These are phyloP conservation scores for Eucalyptus sp. DNA, from an alignment of 345 rosid species.

Conservation along the genomic window DNA sequence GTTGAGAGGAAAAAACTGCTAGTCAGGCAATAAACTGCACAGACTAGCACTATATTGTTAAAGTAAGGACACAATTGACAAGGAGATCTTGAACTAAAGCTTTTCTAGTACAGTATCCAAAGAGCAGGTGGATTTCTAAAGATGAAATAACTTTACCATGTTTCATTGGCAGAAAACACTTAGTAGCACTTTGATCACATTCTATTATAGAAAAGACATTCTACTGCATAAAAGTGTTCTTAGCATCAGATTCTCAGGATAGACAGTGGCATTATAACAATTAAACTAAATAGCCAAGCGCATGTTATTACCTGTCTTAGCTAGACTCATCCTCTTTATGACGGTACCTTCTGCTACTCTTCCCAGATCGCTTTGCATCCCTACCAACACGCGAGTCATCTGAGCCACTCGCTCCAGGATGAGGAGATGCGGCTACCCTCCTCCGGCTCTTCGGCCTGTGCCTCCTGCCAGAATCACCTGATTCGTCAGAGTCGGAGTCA, in stretches of 20 bases:
- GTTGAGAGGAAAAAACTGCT: background rate
- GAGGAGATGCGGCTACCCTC: slow-evolving; percentile 38
- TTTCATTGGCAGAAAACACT: background rate
- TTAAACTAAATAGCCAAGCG: background rate
- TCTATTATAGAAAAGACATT: background rate
- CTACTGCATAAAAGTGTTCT: background rate
- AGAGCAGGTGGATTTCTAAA: background rate
- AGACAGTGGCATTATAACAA: background rate
- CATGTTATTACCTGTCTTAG: background rate
- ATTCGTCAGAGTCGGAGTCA: slow-evolving; percentile 30
- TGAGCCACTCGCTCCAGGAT: slow-evolving; percentile 27
- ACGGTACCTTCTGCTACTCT: slow-evolving; percentile 46
- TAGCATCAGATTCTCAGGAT: background rate
- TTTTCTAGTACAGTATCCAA: background rate
- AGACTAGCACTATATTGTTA: background rate
- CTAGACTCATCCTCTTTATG: slow-evolving; percentile 17
- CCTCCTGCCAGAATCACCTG: slow-evolving; percentile 28
- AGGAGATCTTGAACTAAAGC: background rate
- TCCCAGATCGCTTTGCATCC: slow-evolving; percentile 38
- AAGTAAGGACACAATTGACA: background rate
- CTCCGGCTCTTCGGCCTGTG: slow-evolving; percentile 32
- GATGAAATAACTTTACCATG: background rate
- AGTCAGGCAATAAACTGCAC: background rate
- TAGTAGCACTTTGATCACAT: background rate
- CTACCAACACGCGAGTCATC: slow-evolving; percentile 60